Evolutionary conservation across 2,329 filamentous ascomycete genomes (phyloP), one percentile per base, ranked within the genome.

Genomic region (Clonostachys chloroleuca): DNA sequence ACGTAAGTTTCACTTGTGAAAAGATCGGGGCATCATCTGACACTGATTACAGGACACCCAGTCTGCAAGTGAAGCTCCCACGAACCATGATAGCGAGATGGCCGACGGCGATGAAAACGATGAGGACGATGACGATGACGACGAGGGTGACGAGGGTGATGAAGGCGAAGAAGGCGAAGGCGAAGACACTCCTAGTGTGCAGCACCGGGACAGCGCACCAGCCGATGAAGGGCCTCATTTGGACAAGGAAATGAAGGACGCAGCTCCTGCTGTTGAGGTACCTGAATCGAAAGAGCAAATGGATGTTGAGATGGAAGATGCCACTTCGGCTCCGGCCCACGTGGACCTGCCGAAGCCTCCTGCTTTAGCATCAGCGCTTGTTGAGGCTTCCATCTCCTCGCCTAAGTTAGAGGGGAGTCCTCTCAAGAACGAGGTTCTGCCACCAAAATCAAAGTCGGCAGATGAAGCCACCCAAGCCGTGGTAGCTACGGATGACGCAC

Each of bases 41-140:
- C 24, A 30, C 24, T 30, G 3, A 9, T 10, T 10, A 30, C 49
- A 73, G 70, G 64, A 53, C 30, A 59, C 65, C 46, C 76, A 70
- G 55, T 65, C 62, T 61, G 68, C 70, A 74, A 51, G 70, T 36
- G 70, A 70, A 13, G 70, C 70, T 24, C 64, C 62, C 13, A 63
- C 64, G n/a, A 70, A 70, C 42, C 68, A 70, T 13, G 77, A 80
- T 50, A 73, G 68, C 53, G 75, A 80, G 49, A 77, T 78, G 68
- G 72, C 68, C 1, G 82, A 83, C 40, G 72, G 68, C 20, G 69
- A 72, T 33, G 67, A 70, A 4, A 65, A 75, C 16, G 72, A 67
- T n/a, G 63, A 64, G 59, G 67, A 69, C 9, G 74, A 73, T 4
- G 74, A 72, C 16, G 74, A 75, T 2, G 75, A 71, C 3, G 72